These are phyloP conservation scores for Helicostylum pulchrum DNA, from an alignment of 192 early-diverging fungal genomes.

Conservation along the genomic window DNA sequence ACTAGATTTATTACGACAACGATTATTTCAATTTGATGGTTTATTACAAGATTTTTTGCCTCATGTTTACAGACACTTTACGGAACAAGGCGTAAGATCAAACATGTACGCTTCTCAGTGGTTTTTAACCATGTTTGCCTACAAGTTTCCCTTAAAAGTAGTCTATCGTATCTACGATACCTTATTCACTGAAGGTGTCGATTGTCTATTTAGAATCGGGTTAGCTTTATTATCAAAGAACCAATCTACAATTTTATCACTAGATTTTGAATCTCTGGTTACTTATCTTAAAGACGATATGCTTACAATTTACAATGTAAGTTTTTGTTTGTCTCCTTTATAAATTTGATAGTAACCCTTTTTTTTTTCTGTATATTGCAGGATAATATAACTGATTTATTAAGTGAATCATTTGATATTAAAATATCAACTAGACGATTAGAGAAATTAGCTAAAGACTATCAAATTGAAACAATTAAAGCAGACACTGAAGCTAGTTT, in stretches of 20 bases:
- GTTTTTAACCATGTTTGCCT: conserved; percentile 99
- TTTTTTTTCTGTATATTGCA: conserved; percentile 9
- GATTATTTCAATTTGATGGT: conserved; percentile 88
- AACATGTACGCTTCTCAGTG: conserved; percentile 98
- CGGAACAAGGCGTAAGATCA: conserved; percentile 74
- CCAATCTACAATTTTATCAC: conserved; percentile 11
- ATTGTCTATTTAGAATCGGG: conserved; percentile 78
- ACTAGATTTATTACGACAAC: conserved; percentile 84
- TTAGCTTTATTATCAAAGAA: conserved; percentile 18
- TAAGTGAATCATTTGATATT: conserved; percentile 76
- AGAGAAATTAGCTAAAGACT: conserved; percentile 67
- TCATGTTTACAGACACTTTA: conserved; percentile 72
- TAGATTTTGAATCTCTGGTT: conserved; percentile 15
- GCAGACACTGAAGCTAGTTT: conserved; percentile 66
- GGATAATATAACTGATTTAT: conserved; percentile 68
- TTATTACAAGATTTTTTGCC: conserved; percentile 82
- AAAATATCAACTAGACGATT: conserved; percentile 65
- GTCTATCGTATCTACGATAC: conserved; percentile 91
- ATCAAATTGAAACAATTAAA: conserved; percentile 59
- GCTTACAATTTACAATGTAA: conserved; percentile 14
- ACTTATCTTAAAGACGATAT: conserved; percentile 20
- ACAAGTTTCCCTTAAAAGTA: conserved; percentile 89
- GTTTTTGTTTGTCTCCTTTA: neutral
- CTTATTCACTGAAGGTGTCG: conserved; percentile 88
- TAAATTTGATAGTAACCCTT: neutral